These are phyloP conservation scores for Pseudopyricularia cyperi DNA, from an alignment of 2,329 filamentous ascomycete species.

Conservation along the genomic window DNA sequence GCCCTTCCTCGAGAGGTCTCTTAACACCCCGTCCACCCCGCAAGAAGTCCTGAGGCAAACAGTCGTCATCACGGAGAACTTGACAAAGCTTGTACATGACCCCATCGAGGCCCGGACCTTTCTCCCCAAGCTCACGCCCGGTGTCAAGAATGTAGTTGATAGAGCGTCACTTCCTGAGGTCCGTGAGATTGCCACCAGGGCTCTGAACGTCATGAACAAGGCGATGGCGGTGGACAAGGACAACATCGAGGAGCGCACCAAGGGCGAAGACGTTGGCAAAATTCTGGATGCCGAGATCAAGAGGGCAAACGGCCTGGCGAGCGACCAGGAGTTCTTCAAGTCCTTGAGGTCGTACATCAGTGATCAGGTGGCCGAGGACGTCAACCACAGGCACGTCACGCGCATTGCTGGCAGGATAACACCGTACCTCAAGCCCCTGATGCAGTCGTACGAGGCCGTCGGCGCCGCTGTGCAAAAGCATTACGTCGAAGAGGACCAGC, in stretches of 20 bases:
- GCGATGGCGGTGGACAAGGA: conserved; percentile 69
- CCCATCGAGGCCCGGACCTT: conserved; percentile 91
- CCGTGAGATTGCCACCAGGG: conserved; percentile 73
- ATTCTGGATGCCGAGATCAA: conserved; percentile 66
- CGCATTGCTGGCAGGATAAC: conserved; percentile 57
- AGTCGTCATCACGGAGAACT: conserved; percentile 91
- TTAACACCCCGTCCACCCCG: conserved; percentile 80
- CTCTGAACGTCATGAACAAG: conserved; percentile 77
- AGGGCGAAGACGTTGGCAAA: conserved; percentile 59
- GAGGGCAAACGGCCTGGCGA: conserved; percentile 44
- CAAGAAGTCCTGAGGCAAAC: conserved; percentile 95
- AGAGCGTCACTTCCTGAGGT: conserved; percentile 90
- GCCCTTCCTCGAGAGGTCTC: conserved; percentile 81
- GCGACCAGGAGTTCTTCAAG: conserved; percentile 53
- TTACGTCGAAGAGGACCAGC: conserved; percentile 74
- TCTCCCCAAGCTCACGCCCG: conserved; percentile 84
- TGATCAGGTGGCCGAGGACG: conserved; percentile 76
- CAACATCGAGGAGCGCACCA: conserved; percentile 50
- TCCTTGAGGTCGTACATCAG: conserved; percentile 61
- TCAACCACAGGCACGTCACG: conserved; percentile 66
- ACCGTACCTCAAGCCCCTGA: conserved; percentile 64
- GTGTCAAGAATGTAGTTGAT: conserved; percentile 79
- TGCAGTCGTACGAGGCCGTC: conserved; percentile 50
- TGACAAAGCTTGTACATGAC: conserved; percentile 94
- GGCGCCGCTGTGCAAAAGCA: conserved; percentile 62